Conservation (phyloP, 108 stramenopile species). For the Parmales sp. region DNA sequence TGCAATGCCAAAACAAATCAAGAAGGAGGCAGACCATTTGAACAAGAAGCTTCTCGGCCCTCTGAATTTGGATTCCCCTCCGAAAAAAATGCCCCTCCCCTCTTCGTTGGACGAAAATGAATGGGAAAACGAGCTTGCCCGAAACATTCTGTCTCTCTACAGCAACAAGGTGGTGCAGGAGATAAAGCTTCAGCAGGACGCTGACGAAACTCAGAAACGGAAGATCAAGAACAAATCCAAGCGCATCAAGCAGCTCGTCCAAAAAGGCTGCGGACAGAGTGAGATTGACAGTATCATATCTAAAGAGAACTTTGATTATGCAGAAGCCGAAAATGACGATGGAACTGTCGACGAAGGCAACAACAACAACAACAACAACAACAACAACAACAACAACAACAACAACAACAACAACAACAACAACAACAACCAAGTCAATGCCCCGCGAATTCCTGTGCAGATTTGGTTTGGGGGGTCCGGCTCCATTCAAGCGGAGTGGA, state of each 20-base stretch:
- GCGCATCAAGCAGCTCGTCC: not conserved
- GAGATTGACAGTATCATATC: not conserved
- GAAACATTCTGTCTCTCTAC: slow-evolving; percentile 18
- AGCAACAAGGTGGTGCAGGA: slow-evolving; percentile 15
- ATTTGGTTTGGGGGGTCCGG: slow-evolving; percentile 41
- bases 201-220: not conserved
- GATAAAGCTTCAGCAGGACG: slow-evolving; percentile 8
- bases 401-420: not conserved
- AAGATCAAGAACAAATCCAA: not conserved
- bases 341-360: not conserved
- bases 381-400: not conserved
- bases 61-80: slow-evolving; percentile 9
- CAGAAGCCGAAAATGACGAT: not conserved
- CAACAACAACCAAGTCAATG: too few species aligned
- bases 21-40: slow-evolving; percentile 5
- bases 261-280: not conserved
- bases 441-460: slow-evolving; percentile 13
- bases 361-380: not conserved
- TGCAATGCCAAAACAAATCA: not conserved
- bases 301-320: not conserved
- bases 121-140: slow-evolving; percentile 23
- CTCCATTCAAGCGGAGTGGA: slow-evolving; percentile 26
- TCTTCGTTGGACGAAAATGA: slow-evolving; percentile 10
- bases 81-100: slow-evolving; percentile 10
- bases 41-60: slow-evolving; percentile 13